phyloP scores from a whole-genome alignment of 768 basidiomycete genomes.

The Mycena galopus region DNA sequence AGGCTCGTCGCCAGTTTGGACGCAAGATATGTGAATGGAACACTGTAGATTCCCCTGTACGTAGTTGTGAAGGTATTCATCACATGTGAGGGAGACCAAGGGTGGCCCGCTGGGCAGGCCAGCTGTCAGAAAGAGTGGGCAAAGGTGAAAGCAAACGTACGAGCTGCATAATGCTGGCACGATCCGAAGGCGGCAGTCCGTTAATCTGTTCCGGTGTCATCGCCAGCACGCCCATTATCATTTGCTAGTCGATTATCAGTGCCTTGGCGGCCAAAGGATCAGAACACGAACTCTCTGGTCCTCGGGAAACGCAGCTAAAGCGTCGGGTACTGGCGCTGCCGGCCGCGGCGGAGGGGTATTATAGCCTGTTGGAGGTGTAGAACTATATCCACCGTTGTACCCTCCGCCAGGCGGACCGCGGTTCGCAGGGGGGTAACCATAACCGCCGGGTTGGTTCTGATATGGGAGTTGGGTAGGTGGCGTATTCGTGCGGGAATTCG shows the following conservation, averaged over 20 bases:
- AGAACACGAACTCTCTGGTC: constrained; percentile 35
- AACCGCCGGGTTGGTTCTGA: constrained; percentile 30
- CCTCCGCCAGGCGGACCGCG: constrained; percentile 40
- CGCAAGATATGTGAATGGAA: constrained; percentile 28
- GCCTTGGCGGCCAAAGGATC: constrained; percentile 7
- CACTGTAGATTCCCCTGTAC: constrained; percentile 4
- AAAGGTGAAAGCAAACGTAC: constrained; percentile 59
- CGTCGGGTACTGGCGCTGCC: constrained; percentile 21
- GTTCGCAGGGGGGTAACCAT: constrained; percentile 36
- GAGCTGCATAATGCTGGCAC: constrained; percentile 84
- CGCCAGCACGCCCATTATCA: constrained; percentile 82
- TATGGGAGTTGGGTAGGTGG: constrained; percentile 35
- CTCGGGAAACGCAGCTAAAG: constrained; percentile 22
- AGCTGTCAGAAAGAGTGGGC: neutral
- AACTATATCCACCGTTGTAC: constrained; percentile 35
- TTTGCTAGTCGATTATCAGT: constrained; percentile 58
- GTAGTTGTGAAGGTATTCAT: neutral
- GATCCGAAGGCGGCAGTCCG: constrained; percentile 77
- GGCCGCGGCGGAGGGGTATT: constrained; percentile 25
- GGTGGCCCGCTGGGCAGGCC: constrained; percentile 11
- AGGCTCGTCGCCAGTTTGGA: constrained; percentile 41
- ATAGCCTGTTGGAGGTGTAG: constrained; percentile 22
- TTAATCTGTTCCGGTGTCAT: constrained; percentile 92
- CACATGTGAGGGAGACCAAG: constrained; percentile 12
- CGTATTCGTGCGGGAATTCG: constrained; percentile 48